Evolutionary conservation across 164 flowering plant genomes (phyloP).

Genomic region (Tetrastigma voinierianum): DNA sequence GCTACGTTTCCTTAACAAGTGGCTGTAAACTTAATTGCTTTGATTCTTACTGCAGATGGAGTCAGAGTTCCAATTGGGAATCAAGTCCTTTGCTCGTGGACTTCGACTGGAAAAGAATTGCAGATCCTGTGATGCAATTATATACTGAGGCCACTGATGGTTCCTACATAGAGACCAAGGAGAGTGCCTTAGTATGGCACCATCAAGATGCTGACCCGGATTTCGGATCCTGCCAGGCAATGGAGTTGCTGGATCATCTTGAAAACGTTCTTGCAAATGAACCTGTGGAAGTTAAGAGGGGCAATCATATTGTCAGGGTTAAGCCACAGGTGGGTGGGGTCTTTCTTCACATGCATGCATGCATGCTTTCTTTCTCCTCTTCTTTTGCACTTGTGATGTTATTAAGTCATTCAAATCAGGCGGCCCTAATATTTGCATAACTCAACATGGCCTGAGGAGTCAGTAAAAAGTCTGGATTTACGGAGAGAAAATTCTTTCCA

Average conservation of each 20-base stretch:
- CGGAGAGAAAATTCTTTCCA: slow-evolving; percentile 28
- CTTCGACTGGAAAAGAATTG: slow-evolving; percentile 38
- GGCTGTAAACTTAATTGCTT: too few relatives aligned
- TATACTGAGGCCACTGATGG: slow-evolving; percentile 52
- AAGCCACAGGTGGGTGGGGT: slow-evolving; percentile 35
- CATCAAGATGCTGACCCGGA: slow-evolving; percentile 36
- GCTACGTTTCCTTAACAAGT: neutral
- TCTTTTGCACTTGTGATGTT: too few relatives aligned
- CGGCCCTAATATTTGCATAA: too few relatives aligned
- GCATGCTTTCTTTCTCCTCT: neutral
- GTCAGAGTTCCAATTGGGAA: slow-evolving; percentile 29
- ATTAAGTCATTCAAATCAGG: too few relatives aligned
- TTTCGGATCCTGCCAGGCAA: slow-evolving; percentile 39
- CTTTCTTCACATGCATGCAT: neutral
- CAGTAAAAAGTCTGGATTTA: too few relatives aligned
- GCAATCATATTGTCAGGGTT: slow-evolving; percentile 43
- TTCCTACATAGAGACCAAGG: slow-evolving; percentile 41
- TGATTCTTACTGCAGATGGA: slow-evolving; percentile 28
- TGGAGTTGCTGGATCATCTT: slow-evolving; percentile 43
- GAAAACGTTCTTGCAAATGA: slow-evolving; percentile 47
- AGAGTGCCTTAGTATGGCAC: slow-evolving; percentile 46
- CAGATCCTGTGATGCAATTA: slow-evolving; percentile 38
- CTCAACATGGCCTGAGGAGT: too few relatives aligned
- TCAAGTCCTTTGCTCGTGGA: slow-evolving; percentile 12
- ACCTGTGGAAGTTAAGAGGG: slow-evolving; percentile 44